Evolutionary conservation across 1,284 basidiomycete species (phyloP).

Genomic region (Heterobasidion occidentale): DNA sequence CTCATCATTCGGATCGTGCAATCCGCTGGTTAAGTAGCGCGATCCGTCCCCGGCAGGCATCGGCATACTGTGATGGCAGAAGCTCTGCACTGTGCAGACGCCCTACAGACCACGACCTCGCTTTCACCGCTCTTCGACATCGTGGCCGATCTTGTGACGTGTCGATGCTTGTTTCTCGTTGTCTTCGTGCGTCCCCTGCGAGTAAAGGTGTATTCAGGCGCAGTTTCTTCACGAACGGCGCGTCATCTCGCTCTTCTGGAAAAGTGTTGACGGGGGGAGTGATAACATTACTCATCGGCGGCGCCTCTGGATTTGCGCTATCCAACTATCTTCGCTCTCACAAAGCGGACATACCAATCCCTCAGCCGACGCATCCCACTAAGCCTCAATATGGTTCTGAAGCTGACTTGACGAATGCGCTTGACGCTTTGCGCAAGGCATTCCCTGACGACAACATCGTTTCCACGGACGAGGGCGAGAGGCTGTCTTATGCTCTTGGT

Average conservation of each 20-base stretch:
- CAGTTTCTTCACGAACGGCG: no score
- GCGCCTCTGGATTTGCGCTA: not conserved
- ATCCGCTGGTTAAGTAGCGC: no score
- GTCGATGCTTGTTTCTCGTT: no score
- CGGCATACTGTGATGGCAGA: no score
- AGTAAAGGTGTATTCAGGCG: no score
- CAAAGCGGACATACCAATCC: not conserved
- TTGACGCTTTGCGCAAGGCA: slow-evolving; percentile 34
- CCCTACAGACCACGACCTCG: no score
- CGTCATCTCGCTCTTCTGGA: not conserved
- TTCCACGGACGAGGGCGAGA: not conserved
- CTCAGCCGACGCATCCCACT: not conserved
- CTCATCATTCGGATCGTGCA: no score
- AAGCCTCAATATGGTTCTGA: slow-evolving; percentile 32
- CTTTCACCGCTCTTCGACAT: no score
- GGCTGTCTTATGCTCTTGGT: not conserved
- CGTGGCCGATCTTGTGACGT: no score
- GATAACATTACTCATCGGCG: not conserved
- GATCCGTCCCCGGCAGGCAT: no score
- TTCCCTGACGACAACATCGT: slow-evolving; percentile 26
- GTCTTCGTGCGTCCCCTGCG: no score
- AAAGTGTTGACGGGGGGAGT: not conserved
- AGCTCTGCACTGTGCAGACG: no score
- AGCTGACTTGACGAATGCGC: slow-evolving; percentile 42
- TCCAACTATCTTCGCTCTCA: not conserved